phyloP scores from a whole-genome alignment of 1,284 basidiomycete species.

The Violaceomyces palustris region DNA sequence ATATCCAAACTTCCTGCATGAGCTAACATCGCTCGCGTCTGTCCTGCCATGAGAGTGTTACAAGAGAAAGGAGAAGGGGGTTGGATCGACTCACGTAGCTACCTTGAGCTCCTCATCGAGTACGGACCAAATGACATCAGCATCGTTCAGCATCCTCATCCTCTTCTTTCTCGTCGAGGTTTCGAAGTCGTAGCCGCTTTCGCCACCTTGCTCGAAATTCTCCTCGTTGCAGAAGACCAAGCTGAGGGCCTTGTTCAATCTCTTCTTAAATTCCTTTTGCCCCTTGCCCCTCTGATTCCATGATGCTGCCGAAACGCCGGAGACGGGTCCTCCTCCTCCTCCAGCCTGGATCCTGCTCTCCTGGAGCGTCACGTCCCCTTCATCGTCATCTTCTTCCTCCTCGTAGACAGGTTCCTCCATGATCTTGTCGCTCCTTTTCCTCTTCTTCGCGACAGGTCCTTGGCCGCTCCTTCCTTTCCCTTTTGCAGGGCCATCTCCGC shows the following conservation, averaged over 20 bases:
- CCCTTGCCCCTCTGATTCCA: too few relatives aligned
- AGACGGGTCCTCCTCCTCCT: background rate
- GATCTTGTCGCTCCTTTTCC: background rate
- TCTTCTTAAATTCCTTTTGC: conserved; percentile 4
- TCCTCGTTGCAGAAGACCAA: conserved; percentile 17
- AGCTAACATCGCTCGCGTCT: too few relatives aligned
- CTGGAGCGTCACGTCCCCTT: background rate
- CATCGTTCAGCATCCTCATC: conserved; percentile 26
- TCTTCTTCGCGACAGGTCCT: background rate
- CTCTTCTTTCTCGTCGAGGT: conserved; percentile 1
- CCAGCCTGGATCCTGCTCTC: background rate
- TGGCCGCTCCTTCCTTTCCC: background rate
- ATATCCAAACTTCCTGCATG: too few relatives aligned
- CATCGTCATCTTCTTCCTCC: background rate
- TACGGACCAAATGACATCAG: conserved; percentile 28
- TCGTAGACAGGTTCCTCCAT: background rate
- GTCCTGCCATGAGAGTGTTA: too few relatives aligned
- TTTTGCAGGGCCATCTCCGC: background rate
- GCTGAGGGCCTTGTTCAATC: conserved; percentile 19
- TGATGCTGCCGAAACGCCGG: background rate
- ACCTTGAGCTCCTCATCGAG: conserved; percentile 24
- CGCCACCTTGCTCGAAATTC: background rate
- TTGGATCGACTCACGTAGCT: too few relatives aligned
- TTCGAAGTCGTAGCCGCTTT: conserved; percentile 3
- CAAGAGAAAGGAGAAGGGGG: too few relatives aligned